phyloP scores from a whole-genome alignment of 306 rosid genomes.

The Hylodesmum podocarpum region DNA sequence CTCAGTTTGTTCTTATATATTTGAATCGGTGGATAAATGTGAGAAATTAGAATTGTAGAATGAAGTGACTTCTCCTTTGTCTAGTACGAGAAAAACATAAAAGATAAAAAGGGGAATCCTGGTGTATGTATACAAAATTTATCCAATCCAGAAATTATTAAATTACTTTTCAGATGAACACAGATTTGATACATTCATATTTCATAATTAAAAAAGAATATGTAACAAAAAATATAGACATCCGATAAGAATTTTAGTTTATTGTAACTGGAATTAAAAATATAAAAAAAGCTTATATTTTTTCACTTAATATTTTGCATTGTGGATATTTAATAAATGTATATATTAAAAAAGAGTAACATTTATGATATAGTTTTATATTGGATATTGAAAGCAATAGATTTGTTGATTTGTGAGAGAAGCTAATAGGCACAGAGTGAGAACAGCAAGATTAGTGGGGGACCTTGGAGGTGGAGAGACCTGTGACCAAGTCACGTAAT shows the following conservation, averaged over 20 bases:
- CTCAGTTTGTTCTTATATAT: neutral
- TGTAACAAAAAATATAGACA: neutral
- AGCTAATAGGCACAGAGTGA: conserved; percentile 6
- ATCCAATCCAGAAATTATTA: neutral
- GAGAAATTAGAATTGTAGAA: neutral
- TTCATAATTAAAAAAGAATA: too few species aligned
- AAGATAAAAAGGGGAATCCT: too few species aligned
- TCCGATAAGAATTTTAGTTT: neutral
- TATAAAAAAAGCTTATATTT: neutral
- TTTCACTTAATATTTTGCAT: neutral
- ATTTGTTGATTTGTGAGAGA: neutral
- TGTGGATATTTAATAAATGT: neutral
- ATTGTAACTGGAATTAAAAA: too few species aligned
- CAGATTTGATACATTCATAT: neutral
- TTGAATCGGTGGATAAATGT: neutral
- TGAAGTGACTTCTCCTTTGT: neutral
- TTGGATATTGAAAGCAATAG: neutral
- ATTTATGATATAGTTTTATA: neutral
- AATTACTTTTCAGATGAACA: neutral
- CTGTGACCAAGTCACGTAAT: conserved; percentile 30
- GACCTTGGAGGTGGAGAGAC: neutral
- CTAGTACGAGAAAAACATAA: neutral
- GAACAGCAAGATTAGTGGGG: conserved; percentile 18
- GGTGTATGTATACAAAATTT: neutral
- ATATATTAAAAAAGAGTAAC: neutral